Percentiles rank a stretch among this genome's conserved stretches.
These are phyloP conservation scores for Telfairia occidentalis DNA, from an alignment of 331 rosid genomes.

Conservation along the genomic window DNA sequence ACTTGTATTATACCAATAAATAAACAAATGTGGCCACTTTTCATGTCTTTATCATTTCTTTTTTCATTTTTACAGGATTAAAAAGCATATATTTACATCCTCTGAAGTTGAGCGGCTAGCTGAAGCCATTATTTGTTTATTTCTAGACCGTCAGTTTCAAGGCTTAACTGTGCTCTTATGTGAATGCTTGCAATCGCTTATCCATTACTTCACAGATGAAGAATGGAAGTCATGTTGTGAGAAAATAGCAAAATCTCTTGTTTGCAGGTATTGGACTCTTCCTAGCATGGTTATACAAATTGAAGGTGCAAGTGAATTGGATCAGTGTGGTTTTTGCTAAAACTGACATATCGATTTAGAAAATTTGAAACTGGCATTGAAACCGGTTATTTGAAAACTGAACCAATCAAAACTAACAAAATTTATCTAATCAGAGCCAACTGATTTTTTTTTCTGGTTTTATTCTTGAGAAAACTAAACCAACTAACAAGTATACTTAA, in stretches of 20 bases:
- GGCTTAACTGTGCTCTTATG: conserved; percentile 53
- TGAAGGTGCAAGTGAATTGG: not conserved
- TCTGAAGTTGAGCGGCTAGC: conserved; percentile 74
- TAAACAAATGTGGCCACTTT: not conserved
- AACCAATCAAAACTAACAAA: not conserved
- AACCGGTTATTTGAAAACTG: not conserved
- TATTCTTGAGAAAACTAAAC: not conserved
- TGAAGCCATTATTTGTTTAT: conserved; percentile 58
- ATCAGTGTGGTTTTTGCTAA: not conserved
- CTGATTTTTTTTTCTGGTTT: not conserved
- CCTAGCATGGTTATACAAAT: not conserved
- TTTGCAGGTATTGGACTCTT: conserved; percentile 48
- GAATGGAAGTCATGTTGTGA: conserved; percentile 72
- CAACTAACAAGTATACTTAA: not conserved
- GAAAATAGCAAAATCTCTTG: conserved; percentile 67
- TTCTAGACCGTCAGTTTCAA: conserved; percentile 63
- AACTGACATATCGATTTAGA: not conserved
- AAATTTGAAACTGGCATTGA: not conserved
- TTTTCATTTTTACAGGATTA: conserved; percentile 36
- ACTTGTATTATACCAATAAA: not conserved
- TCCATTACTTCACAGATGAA: conserved; percentile 59
- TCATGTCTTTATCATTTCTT: not conserved
- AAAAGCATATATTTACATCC: conserved; percentile 38
- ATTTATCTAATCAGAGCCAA: not conserved
- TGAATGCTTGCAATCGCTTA: conserved; percentile 52